phyloP scores from a whole-genome alignment of 2,329 filamentous ascomycete species.

The Pleurostoma richardsiae region DNA sequence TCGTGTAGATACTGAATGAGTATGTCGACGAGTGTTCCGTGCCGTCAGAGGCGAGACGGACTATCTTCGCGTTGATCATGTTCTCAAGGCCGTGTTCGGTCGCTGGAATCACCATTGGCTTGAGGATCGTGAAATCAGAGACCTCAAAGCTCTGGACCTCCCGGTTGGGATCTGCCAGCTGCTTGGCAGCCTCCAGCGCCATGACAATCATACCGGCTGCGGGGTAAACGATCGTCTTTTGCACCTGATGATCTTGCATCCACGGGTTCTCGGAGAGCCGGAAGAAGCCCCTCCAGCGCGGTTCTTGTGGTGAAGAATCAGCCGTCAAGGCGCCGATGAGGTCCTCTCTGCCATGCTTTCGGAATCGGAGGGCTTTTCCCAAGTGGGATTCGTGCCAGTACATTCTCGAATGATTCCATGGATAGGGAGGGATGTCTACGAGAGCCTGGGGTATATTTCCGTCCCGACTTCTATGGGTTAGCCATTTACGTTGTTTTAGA shows the following conservation, averaged over 20 bases:
- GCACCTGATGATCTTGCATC: conserved; percentile 46
- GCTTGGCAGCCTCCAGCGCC: conserved; percentile 40
- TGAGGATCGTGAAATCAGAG: conserved; percentile 37
- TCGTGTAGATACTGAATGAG: conserved; percentile 42
- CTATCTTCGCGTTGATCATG: conserved; percentile 35
- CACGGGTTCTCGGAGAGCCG: conserved; percentile 45
- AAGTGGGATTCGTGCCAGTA: conserved; percentile 51
- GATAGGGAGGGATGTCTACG: conserved; percentile 42
- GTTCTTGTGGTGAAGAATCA: conserved; percentile 38
- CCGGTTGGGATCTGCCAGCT: conserved; percentile 14
- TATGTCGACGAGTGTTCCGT: conserved; percentile 13
- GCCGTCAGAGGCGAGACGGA: conserved; percentile 6
- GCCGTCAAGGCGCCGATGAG: conserved; percentile 41
- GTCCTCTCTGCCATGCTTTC: conserved; percentile 41
- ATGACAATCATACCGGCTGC: conserved; percentile 44
- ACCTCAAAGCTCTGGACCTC: conserved; percentile 28
- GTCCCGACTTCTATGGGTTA: conserved; percentile 5
- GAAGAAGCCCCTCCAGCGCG: conserved; percentile 44
- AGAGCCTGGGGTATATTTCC: conserved; percentile 20
- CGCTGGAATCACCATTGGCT: conserved; percentile 45
- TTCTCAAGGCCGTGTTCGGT: conserved; percentile 43
- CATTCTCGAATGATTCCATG: conserved; percentile 46
- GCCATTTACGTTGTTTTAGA: background rate
- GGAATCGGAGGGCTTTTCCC: conserved; percentile 35
- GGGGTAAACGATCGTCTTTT: conserved; percentile 44